Evolutionary conservation across 305 asterid genomes (phyloP).

Genomic region (Solanum aculeatissimum): DNA sequence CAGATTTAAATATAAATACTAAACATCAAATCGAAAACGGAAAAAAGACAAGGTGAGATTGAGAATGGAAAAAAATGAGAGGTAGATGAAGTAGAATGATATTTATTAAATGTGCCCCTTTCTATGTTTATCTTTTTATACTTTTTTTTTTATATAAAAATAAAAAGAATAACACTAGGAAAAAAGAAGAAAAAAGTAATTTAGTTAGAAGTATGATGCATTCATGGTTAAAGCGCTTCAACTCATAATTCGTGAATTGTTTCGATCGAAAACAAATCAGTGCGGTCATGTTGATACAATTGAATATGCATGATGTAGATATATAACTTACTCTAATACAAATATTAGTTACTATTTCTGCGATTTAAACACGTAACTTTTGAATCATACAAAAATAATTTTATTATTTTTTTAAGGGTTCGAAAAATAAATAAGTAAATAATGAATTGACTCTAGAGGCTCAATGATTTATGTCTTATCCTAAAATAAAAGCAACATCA

Average conservation of each 20-base stretch:
- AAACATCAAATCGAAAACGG: fast-evolving
- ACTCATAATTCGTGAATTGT: too few relatives aligned
- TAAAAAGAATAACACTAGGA: neutral
- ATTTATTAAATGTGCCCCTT: neutral
- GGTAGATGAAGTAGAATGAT: neutral
- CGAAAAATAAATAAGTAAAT: neutral
- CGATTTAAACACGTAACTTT: fast-evolving
- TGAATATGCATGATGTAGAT: too few relatives aligned
- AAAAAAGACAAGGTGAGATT: neutral
- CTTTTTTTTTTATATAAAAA: neutral
- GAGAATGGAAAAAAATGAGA: neutral
- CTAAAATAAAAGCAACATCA: neutral
- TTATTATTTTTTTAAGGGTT: neutral
- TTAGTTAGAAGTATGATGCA: neutral
- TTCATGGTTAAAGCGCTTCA: too few relatives aligned
- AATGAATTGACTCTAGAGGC: neutral
- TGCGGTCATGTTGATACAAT: fast-evolving
- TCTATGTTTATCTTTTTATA: neutral
- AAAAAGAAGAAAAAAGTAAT: neutral
- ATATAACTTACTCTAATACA: neutral
- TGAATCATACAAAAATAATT: neutral
- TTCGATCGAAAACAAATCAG: too few relatives aligned
- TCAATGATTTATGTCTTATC: neutral
- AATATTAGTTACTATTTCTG: neutral
- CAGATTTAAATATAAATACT: neutral